These are phyloP conservation scores for Xeromyces bisporus DNA, from an alignment of 495 filamentous ascomycete genomes.

Conservation along the genomic window DNA sequence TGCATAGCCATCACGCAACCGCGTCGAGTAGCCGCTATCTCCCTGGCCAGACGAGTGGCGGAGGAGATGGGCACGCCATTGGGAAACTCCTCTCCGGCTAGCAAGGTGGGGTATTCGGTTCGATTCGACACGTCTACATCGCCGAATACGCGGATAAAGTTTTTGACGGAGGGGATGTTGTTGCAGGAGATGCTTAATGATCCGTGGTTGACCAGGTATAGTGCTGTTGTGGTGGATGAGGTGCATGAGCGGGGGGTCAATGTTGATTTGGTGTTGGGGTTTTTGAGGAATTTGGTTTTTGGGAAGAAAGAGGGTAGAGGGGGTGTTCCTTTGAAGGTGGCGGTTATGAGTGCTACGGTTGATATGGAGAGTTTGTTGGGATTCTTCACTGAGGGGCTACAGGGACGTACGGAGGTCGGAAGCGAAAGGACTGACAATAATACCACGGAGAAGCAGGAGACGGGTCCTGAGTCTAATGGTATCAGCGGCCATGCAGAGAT, in stretches of 20 bases:
- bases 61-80: slow-evolving; percentile 79
- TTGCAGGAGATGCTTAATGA: slow-evolving; percentile 87
- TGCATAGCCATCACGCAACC: slow-evolving; percentile 94
- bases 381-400: slow-evolving; percentile 48
- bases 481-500: too few relatives aligned
- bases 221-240: slow-evolving; percentile 84
- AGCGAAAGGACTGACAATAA: slow-evolving; percentile 2
- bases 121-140: slow-evolving; percentile 75
- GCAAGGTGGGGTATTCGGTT: slow-evolving; percentile 81
- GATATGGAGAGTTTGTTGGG: slow-evolving; percentile 59
- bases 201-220: slow-evolving; percentile 67
- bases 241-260: slow-evolving; percentile 96
- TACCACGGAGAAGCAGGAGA: slow-evolving; percentile 6
- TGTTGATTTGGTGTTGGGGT: slow-evolving; percentile 78
- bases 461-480: too few relatives aligned
- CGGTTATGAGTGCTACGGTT: slow-evolving; percentile 94
- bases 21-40: slow-evolving; percentile 84
- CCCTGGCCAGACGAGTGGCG: slow-evolving; percentile 74
- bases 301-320: slow-evolving; percentile 41
- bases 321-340: slow-evolving; percentile 63
- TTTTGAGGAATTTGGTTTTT: slow-evolving; percentile 56
- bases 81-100: slow-evolving; percentile 42
- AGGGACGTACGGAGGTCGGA: slow-evolving; percentile 4
- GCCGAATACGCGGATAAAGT: slow-evolving; percentile 70
- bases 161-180: slow-evolving; percentile 91